These are phyloP conservation scores for Entonaema liquescens DNA, from an alignment of 495 filamentous ascomycete species.

Conservation along the genomic window DNA sequence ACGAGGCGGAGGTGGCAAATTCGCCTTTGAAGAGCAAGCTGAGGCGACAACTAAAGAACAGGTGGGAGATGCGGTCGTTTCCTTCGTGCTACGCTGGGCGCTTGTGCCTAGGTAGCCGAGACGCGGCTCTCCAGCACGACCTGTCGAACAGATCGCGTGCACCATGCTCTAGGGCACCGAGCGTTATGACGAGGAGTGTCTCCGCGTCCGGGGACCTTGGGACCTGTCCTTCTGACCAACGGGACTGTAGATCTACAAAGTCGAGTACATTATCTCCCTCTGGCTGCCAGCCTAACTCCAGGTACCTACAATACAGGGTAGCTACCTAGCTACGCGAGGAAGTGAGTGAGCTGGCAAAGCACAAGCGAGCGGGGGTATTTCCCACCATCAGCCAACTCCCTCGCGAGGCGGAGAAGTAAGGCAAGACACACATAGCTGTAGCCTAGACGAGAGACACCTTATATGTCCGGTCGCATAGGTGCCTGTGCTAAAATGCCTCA, in stretches of 20 bases:
- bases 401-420: neutral
- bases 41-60: too few relatives aligned
- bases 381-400: neutral
- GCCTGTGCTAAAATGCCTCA: neutral
- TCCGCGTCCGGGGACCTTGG: conserved; percentile 3
- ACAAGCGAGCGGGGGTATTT: neutral
- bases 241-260: conserved; percentile 5
- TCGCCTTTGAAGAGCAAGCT: neutral
- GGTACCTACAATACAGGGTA: neutral
- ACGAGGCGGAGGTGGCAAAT: neutral
- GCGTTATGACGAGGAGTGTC: neutral
- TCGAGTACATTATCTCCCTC: neutral
- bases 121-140: conserved; percentile 2
- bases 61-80: neutral
- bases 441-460: neutral
- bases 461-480: neutral
- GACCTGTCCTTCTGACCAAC: conserved; percentile 2
- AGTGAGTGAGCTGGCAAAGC: neutral
- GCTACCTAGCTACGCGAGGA: neutral
- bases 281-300: neutral
- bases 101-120: neutral
- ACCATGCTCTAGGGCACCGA: conserved; percentile 1
- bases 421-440: neutral
- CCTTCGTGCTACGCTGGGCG: neutral
- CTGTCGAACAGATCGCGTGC: neutral